Conservation (phyloP, 2,329 filamentous ascomycete genomes). For the Calcarisporium arbuscula region DNA sequence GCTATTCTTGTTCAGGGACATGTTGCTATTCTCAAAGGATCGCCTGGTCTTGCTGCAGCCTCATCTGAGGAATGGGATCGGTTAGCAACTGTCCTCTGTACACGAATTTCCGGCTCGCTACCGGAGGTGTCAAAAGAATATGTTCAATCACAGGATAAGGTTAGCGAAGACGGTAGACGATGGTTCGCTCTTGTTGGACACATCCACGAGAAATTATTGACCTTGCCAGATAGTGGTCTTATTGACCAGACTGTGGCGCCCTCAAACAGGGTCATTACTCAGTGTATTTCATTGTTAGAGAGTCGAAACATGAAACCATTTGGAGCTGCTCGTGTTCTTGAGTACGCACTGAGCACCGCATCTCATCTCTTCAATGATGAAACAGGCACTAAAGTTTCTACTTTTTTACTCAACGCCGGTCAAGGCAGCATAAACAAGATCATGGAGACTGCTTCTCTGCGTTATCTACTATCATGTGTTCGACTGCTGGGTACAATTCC, state of each 20-base stretch:
- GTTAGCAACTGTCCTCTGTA: conserved; percentile 55
- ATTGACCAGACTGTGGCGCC: conserved; percentile 24
- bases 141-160: conserved; percentile 60
- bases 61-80: conserved; percentile 55
- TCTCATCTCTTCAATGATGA: conserved; percentile 34
- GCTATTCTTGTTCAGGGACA: conserved; percentile 42
- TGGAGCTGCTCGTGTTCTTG: conserved; percentile 44
- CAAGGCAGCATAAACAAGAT: conserved; percentile 50
- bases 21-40: conserved; percentile 33
- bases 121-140: conserved; percentile 79
- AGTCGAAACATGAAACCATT: conserved; percentile 52
- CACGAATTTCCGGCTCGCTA: conserved; percentile 64
- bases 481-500: conserved; percentile 44
- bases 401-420: conserved; percentile 44
- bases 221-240: conserved; percentile 14
- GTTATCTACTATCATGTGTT: conserved; percentile 60
- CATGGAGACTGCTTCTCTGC: conserved; percentile 61
- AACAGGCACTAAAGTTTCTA: conserved; percentile 28
- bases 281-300: conserved; percentile 36
- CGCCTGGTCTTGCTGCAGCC: conserved; percentile 37
- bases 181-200: conserved; percentile 56
- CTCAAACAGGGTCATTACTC: conserved; percentile 23
- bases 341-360: conserved; percentile 28
- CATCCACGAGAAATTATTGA: conserved; percentile 34
- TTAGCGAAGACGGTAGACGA: conserved; percentile 60